Evolutionary conservation across 768 basidiomycete species (phyloP), one percentile per base, ranked within the genome.

Genomic region (Trametes sanguinea): DNA sequence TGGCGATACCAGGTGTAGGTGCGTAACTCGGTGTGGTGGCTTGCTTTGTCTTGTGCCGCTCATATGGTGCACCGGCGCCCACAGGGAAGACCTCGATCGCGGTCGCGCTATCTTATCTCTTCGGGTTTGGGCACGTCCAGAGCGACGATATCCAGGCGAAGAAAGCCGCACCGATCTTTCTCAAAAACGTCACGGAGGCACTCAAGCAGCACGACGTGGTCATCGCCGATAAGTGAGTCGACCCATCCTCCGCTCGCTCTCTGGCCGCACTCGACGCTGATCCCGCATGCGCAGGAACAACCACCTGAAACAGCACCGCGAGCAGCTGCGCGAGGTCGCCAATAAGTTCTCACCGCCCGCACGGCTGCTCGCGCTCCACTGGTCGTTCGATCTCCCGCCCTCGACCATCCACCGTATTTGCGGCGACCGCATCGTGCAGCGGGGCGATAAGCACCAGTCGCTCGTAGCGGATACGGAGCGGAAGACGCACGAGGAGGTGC

Each of bases 1-100:
- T 98, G 17, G 96, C 94, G 7, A 82, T 98, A 45, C 96, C 96
- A 37, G 96, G 96, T 13, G 94, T 91, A 71, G 96, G 95, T 92
- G 65, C 62, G 92, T 77, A 1, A 14, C 17, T 53, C 33, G 8
- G 0, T 39, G 14, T 30, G n/a, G 22, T 22, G 29, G 37, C 44
- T 13, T 53, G 50, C 35, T 6, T 37, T n/a, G 30, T 30, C 8
- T 4, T 42, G 6, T 3, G n/a, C 10, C 3, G n/a, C 44, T 60
- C 27, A 32, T 13, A 33, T 30, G 5, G 46, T 22, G 45, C 22
- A 60, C 59, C 27, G 14, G 44, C n/a, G 44, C n/a, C 29, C 17
- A 32, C 67, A 94, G 94, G 95, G 32, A 98, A 98, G 79, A 98
- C 95, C 0, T 76, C 90, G 0, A 80, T 98, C 11, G 81, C 91